Base-by-base conservation (phyloP, 768 basidiomycete genomes). In the Neoboletus magnificus region DNA sequence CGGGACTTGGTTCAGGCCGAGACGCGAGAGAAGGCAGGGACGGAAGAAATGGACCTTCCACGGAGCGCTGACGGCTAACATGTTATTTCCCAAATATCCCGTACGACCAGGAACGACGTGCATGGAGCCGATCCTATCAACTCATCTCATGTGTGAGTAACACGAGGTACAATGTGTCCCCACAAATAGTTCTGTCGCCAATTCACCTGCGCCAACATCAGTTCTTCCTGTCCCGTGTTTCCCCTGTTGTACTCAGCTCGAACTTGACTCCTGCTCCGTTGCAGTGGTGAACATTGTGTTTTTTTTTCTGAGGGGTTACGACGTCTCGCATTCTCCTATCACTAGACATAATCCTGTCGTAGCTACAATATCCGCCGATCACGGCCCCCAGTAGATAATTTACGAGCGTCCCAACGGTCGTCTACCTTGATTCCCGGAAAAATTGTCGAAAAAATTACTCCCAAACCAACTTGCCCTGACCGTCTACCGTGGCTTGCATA, bases 401-500 rank as follows among this genome's bases (percentile, higher is more conserved):
- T 56, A 62, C 66, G 27, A 49, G n/a, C 42, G 27, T 56, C 55
- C 36, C 25, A 22, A 45, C 42, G 30, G 43, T 42, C 44, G 35
- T 42, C 44, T 52, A 49, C 29, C 43, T 40, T 35, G 49, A 40
- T 32, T 15, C 71, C 64, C 22, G 35, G 9, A 36, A 36, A 23
- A 27, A n/a, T 18, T 5, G 15, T 7, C 1, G 32, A 25, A 35
- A 36, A 47, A 37, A 32, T 48, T 48, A 68, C 35, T 82, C 82
- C 81, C 81, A 86, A 42, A 86, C 80, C 59, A 85, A 60, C 64
- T 81, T 81, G 32, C 85, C 86, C 23, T 68, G 71, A 39, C 76
- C 76, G 59, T 84, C 79, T 27, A 87, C 80, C n/a, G 64, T 70
- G 0, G 84, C 82, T n/a, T 72, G 77, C 82, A 84, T 85, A 18